phyloP scores from a whole-genome alignment of 2,329 filamentous ascomycete genomes.

The Colletotrichum somersetense region DNA sequence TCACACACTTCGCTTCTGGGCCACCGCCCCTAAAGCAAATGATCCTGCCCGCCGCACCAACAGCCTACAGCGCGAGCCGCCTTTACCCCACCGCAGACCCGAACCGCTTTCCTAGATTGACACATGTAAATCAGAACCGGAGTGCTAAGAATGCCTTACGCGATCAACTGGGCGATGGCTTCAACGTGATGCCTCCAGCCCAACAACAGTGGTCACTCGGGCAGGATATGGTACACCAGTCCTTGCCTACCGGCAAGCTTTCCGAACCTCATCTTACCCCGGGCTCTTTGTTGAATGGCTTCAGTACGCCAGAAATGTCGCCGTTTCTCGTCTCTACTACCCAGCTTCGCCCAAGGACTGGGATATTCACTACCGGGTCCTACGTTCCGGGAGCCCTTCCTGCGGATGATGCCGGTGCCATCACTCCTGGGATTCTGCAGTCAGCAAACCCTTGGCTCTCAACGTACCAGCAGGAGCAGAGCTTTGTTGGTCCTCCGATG shows the following conservation, averaged over 20 bases:
- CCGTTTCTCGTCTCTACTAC: conserved; percentile 11
- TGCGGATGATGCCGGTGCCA: conserved; percentile 4
- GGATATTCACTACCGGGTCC: neutral
- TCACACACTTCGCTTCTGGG: conserved; percentile 77
- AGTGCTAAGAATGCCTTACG: neutral
- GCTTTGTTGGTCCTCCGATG: conserved; percentile 33
- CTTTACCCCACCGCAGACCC: conserved; percentile 34
- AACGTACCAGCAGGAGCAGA: conserved; percentile 26
- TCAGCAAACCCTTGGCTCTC: conserved; percentile 24
- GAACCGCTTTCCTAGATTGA: neutral
- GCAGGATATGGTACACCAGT: conserved; percentile 22
- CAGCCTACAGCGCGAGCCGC: conserved; percentile 38
- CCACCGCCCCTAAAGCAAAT: conserved; percentile 87
- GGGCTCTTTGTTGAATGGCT: conserved; percentile 8
- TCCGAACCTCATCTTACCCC: neutral
- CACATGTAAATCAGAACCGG: conserved; percentile 1
- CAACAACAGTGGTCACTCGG: conserved; percentile 25
- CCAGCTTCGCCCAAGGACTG: conserved; percentile 12
- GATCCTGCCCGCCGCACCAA: conserved; percentile 71
- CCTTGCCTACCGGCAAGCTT: neutral
- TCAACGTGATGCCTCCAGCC: conserved; percentile 1
- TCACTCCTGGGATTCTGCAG: conserved; percentile 18
- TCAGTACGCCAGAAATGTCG: conserved; percentile 15
- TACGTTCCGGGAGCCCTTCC: conserved; percentile 11
- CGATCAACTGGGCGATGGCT: conserved; percentile 8